phyloP scores from a whole-genome alignment of 2,329 filamentous ascomycete genomes.

The Decorospora gaudefroyi region DNA sequence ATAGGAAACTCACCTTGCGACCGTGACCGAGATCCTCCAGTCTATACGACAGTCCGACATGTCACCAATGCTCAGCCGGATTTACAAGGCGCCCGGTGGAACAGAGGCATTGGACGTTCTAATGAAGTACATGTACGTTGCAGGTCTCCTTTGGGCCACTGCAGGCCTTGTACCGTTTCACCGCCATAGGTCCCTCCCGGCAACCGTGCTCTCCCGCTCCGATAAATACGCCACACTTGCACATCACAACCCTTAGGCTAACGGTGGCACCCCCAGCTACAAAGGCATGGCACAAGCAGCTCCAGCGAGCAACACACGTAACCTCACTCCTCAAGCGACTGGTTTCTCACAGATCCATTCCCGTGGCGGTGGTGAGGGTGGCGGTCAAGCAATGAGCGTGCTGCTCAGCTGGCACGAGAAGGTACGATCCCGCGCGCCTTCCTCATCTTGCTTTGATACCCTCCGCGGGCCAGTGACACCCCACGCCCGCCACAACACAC shows the following conservation, averaged over 20 bases:
- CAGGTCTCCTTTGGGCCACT: too few relatives aligned
- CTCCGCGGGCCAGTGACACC: neutral
- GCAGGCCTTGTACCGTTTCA: constrained; percentile 15
- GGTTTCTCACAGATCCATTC: constrained; percentile 82
- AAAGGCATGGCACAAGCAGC: constrained; percentile 74
- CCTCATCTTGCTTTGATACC: constrained; percentile 4
- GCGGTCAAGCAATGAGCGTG: constrained; percentile 92
- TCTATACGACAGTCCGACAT: constrained; percentile 97
- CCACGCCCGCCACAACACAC: neutral
- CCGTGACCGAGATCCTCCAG: constrained; percentile 89
- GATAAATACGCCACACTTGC: neutral
- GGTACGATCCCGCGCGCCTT: constrained; percentile 41
- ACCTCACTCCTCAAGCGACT: constrained; percentile 73
- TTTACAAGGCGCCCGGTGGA: constrained; percentile 78
- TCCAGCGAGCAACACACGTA: constrained; percentile 41
- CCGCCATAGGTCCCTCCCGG: constrained; percentile 5
- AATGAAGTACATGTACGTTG: constrained; percentile 92
- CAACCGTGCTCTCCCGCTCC: neutral
- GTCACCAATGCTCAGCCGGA: constrained; percentile 80
- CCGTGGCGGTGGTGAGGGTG: constrained; percentile 66
- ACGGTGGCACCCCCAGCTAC: constrained; percentile 61
- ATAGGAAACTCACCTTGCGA: constrained; percentile 83
- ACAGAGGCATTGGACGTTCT: constrained; percentile 86
- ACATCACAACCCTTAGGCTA: constrained; percentile 16
- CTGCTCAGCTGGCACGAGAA: constrained; percentile 99